phyloP scores from a whole-genome alignment of 2,329 filamentous ascomycete genomes.

The Paecilomyces niveus region DNA sequence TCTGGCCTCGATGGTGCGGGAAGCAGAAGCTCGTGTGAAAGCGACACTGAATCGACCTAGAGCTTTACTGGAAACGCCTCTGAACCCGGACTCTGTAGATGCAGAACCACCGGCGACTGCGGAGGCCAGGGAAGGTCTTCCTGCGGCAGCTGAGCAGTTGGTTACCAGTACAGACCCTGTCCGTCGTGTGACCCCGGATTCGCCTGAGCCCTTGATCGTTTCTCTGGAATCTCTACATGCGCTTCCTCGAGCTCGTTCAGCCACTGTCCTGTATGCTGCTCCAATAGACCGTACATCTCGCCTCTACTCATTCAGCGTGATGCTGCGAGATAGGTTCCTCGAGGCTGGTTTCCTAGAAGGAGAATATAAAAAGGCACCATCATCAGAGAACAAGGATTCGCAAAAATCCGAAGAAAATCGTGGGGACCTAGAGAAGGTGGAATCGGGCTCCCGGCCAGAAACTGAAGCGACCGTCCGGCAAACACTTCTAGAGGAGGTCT shows the following conservation, averaged over 20 bases:
- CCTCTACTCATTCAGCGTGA: conserved; percentile 35
- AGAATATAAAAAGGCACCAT: conserved; percentile 14
- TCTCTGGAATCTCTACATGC: conserved; percentile 37
- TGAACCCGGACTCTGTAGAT: conserved; percentile 27
- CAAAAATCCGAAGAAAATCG: not conserved
- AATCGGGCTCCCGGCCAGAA: not conserved
- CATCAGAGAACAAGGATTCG: not conserved
- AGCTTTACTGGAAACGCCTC: not conserved
- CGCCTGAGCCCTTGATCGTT: conserved; percentile 30
- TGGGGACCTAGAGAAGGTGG: not conserved
- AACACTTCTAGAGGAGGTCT: conserved; percentile 8
- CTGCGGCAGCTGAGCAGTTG: not conserved
- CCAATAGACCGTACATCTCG: conserved; percentile 33
- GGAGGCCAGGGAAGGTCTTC: not conserved
- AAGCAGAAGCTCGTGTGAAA: conserved; percentile 27
- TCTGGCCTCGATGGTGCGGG: conserved; percentile 29
- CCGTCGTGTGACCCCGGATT: not conserved
- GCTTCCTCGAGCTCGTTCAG: conserved; percentile 25
- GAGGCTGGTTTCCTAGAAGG: conserved; percentile 36
- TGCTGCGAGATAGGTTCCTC: conserved; percentile 34
- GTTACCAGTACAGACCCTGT: not conserved
- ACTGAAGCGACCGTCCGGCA: conserved; percentile 6
- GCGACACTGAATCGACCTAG: conserved; percentile 26
- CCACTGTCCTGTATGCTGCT: conserved; percentile 34
- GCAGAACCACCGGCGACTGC: conserved; percentile 24